phyloP scores from a whole-genome alignment of 345 rosid species.

The Populus davidiana region DNA sequence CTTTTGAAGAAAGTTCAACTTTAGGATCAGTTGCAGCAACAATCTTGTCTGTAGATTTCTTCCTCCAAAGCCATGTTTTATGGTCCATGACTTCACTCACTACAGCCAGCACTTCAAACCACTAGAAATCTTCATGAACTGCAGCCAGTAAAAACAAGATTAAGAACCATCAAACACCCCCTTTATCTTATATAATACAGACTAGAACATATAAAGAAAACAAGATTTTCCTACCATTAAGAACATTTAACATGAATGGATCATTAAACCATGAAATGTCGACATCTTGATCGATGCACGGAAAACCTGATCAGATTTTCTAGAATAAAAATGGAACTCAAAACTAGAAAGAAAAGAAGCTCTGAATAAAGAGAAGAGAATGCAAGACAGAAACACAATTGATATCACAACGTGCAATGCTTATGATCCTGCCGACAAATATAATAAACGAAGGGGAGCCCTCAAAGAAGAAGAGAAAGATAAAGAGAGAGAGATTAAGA shows the following conservation, averaged over 20 bases:
- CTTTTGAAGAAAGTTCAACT: constrained; percentile 30
- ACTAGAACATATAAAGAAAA: not conserved
- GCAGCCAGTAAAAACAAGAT: constrained; percentile 2
- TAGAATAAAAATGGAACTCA: not conserved
- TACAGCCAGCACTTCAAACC: not conserved
- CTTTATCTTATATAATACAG: not conserved
- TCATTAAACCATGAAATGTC: not conserved
- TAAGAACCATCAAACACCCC: not conserved
- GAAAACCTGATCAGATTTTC: not conserved
- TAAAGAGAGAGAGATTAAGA: constrained; percentile 2
- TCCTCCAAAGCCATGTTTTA: constrained; percentile 83
- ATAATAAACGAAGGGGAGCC: not conserved
- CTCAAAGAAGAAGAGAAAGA: not conserved
- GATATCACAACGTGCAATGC: not conserved
- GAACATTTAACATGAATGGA: not conserved
- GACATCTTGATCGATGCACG: not conserved
- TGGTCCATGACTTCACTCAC: constrained; percentile 53
- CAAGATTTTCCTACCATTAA: not conserved
- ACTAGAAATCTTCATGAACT: constrained; percentile 19
- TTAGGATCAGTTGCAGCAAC: constrained; percentile 34
- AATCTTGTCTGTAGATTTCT: constrained; percentile 63
- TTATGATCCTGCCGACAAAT: constrained; percentile 17
- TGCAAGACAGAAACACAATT: not conserved
- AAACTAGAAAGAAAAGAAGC: no score
- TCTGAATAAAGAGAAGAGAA: not conserved